Evolutionary conservation across 441 rosid species (phyloP).

Genomic region (Macaranga tanarius): DNA sequence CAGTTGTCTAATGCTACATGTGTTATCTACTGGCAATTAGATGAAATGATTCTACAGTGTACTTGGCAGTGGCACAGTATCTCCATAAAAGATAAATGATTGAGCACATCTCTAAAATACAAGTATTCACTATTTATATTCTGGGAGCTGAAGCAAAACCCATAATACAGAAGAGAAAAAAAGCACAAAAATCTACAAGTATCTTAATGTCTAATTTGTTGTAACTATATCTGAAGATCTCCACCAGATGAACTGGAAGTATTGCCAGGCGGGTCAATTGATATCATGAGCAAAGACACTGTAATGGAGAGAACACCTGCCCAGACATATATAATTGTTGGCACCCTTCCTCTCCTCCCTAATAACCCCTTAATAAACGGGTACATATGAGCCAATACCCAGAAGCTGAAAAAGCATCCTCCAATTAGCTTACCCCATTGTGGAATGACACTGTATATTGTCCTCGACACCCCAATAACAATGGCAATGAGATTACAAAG

Average conservation of each 20-base stretch:
- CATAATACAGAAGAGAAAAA: background rate
- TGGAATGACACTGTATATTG: constrained; percentile 71
- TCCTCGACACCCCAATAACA: constrained; percentile 66
- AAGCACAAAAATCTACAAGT: background rate
- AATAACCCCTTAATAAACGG: constrained; percentile 83
- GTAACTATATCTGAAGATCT: constrained; percentile 2
- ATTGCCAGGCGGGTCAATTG: constrained; percentile 60
- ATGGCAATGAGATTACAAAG: constrained; percentile 62
- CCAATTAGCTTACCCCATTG: constrained; percentile 80
- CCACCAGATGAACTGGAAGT: constrained; percentile 20
- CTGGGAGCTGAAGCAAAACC: background rate
- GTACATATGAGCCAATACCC: constrained; percentile 89
- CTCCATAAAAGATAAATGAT: background rate
- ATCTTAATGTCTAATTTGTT: background rate
- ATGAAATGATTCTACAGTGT: constrained; percentile 4
- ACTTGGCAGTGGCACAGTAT: background rate
- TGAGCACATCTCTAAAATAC: background rate
- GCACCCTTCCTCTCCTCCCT: constrained; percentile 90
- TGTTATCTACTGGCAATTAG: background rate
- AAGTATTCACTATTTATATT: background rate
- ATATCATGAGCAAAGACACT: constrained; percentile 67
- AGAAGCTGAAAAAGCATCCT: constrained; percentile 77
- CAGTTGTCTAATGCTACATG: background rate
- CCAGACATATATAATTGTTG: constrained; percentile 84
- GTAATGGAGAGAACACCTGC: constrained; percentile 74